Evolutionary conservation across 1,284 basidiomycete species (phyloP), one percentile per base, ranked within the genome.

Genomic region (Apiotrichum gracile): DNA sequence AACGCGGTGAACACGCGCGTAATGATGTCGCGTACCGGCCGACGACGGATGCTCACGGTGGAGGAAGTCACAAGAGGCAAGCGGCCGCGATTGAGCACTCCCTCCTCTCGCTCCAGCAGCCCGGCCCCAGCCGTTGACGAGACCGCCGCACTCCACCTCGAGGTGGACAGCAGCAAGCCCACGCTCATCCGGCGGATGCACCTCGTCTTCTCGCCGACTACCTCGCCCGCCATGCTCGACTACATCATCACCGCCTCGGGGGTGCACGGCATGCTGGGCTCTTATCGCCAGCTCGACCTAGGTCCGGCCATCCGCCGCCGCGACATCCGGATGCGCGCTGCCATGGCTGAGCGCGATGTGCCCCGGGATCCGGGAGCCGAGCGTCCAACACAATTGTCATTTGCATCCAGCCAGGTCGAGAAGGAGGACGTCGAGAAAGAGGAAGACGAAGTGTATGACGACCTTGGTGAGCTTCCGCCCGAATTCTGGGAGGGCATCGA

Each of bases 1-100:
- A 93, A 93, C 69, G 85, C 88, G 58, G 78, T 96, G 55, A 92
- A 92, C 59, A 80, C 80, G 4, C 81, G 92, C 13, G 80, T 96
- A 51, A 85, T 94, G 80, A 78, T 94, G 44, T 82, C 81, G 43
- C 81, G 88, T 17, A 92, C 91, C 0, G 81, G 82, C 6, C 78
- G 88, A 52, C 78, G 85, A 54, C 78, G 82, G 35, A 77, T 83
- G 58, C 61, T 86, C 9, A 76, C 80, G 44, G 57, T 57, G 24
- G 40, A 55, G n/a, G 65, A 67, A 39, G 27, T 69, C 12, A 44
- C 25, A n/a, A 22, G 13, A 17, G 27, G 29, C 5, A 52, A 41
- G 31, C 34, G 52, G 33, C 43, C 33, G 27, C 51, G 54, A n/a
- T 3, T 5, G 25, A 34, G 29, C 13, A 45, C 45, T 21, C 1